Conservation (phyloP, 2,329 filamentous ascomycete species). For the Colletotrichum coccodes region DNA sequence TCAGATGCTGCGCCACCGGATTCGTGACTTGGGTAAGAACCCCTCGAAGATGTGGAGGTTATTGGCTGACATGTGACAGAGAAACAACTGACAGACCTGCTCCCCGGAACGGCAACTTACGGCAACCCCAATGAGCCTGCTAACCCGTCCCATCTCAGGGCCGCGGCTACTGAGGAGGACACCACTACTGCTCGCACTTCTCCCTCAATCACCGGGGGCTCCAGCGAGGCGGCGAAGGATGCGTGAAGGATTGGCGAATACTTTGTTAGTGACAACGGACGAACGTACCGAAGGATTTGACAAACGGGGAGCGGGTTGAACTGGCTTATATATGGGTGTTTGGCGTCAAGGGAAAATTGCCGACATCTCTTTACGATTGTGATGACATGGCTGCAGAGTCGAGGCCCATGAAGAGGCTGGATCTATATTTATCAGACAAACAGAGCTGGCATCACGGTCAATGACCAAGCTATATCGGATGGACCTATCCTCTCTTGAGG, state of each 20-base stretch:
- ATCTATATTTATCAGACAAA: not conserved
- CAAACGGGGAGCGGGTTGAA: not conserved
- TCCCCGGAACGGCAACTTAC: conserved; percentile 39
- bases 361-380: not conserved
- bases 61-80: conserved; percentile 48
- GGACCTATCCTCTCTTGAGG: not conserved
- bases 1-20: conserved; percentile 81
- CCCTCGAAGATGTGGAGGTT: not conserved
- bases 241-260: not conserved
- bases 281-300: not conserved
- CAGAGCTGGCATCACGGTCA: not conserved
- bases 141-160: conserved; percentile 60
- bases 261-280: not conserved
- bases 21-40: conserved; percentile 75
- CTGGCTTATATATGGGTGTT: conserved; percentile 4
- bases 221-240: conserved; percentile 8
- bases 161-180: conserved; percentile 55
- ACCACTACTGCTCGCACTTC: conserved; percentile 1
- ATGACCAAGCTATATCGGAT: not conserved
- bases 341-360: not conserved
- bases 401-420: not conserved
- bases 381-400: conserved; percentile 6
- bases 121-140: conserved; percentile 56
- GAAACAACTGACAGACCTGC: conserved; percentile 60
- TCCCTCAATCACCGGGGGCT: not conserved